Evolutionary conservation across 495 filamentous ascomycete genomes (phyloP), one percentile per base, ranked within the genome.

Genomic region (Aspergillus haitiensis): DNA sequence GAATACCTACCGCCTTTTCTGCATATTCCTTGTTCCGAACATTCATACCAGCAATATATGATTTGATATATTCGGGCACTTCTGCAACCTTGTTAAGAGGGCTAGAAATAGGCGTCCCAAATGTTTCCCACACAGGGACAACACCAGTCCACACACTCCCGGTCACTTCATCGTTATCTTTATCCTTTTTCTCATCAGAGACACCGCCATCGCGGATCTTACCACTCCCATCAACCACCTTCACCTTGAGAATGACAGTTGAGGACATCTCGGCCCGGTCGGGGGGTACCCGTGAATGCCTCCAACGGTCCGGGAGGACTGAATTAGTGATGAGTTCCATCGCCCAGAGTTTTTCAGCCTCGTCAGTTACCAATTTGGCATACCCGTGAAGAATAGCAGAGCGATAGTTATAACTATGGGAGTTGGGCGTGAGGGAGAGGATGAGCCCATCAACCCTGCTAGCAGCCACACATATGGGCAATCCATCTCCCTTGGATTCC

Each of bases 371-470:
- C 9, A 88, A 66, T 1, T 65, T 73, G 11, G 89, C 93, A 67
- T 85, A 83, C 6, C 93, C 92, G 67, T 92, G 90, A 31, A 95
- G 78, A 13, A 90, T 73, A 7, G 89, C 92, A 44, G 87, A 90
- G 66, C 91, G 91, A 76, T 94, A 97, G 77, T 96, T 96, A 78
- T 90, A 93, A 69, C 82, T 89, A 77, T 96, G 90, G 18, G 80
- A 78, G 73, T 88, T 87, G 31, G 93, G 91, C 0, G 90, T 88
- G 70, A 93, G 81, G 7, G 88, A 81, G 13, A 95, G 80, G 36
- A 93, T 84, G 10, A 93, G 72, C 18, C 91, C 90, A 74, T 93
- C 90, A 12, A 92, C 72, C 59, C 80, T 81, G 58, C 79, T 93
- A 8, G 83, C 88, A 63, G 79, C 87, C 36, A 86, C 82, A 74